A percentile compares a stretch with the other conserved stretches of the same genome.
phyloP scores from a whole-genome alignment of 176 grass and related monocot genomes.

The Puya raimondii region DNA sequence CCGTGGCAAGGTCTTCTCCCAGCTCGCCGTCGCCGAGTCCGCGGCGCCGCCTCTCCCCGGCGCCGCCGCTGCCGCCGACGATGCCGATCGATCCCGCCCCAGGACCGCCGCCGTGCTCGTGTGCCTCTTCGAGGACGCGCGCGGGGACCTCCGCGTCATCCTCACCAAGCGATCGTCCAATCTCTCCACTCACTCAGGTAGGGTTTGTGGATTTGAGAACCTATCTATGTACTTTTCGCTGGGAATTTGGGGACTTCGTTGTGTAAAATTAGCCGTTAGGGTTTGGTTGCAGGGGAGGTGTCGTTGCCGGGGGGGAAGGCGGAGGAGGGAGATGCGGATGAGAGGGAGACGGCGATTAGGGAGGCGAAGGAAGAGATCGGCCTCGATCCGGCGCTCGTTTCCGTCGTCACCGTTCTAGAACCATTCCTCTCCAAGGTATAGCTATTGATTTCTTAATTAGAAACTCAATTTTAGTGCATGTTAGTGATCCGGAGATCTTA shows the following conservation, averaged over 20 bases:
- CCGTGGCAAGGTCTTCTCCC: slow-evolving; percentile 36
- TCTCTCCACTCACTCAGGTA: slow-evolving; percentile 68
- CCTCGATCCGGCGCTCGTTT: slow-evolving; percentile 52
- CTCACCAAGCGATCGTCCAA: slow-evolving; percentile 82
- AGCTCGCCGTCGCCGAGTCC: slow-evolving; percentile 28
- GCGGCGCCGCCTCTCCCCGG: slow-evolving; percentile 1
- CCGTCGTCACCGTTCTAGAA: slow-evolving; percentile 62
- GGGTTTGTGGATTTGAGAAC: too few relatives aligned
- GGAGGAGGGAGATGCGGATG: slow-evolving; percentile 76
- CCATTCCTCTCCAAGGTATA: slow-evolving; percentile 89
- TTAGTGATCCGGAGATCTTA: too few relatives aligned
- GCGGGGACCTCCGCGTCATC: slow-evolving; percentile 54
- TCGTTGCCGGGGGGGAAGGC: slow-evolving; percentile 85
- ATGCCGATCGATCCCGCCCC: slow-evolving; percentile 3
- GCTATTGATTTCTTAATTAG: background rate
- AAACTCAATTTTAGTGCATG: background rate
- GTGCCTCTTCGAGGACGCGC: slow-evolving; percentile 71
- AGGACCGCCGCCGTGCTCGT: slow-evolving; percentile 62
- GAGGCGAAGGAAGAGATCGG: slow-evolving; percentile 92
- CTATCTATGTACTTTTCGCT: too few relatives aligned
- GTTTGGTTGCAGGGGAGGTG: slow-evolving; percentile 53
- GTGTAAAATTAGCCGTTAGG: too few relatives aligned
- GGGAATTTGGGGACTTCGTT: too few relatives aligned
- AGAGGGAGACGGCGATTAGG: slow-evolving; percentile 59
- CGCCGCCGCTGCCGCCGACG: too few relatives aligned